A percentile compares a stretch with the other conserved stretches of the same genome.
phyloP scores from a whole-genome alignment of 192 early-diverging fungal species.

The Umbelopsis sp. region DNA sequence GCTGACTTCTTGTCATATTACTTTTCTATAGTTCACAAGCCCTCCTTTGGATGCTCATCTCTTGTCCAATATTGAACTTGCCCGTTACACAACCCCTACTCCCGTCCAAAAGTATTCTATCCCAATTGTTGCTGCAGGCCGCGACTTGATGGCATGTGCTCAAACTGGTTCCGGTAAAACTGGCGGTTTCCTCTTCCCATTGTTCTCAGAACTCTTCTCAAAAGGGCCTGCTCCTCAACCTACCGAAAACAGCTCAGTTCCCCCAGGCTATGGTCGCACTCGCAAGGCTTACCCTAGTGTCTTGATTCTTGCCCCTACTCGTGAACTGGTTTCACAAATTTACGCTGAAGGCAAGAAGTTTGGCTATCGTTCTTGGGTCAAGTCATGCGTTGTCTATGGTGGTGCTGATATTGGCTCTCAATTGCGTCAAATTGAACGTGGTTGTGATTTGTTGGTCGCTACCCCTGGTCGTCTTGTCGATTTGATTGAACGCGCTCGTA shows the following conservation, averaged over 20 bases:
- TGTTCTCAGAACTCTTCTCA: constrained; percentile 89
- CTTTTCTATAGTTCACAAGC: constrained; percentile 42
- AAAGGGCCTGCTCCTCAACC: constrained; percentile 66
- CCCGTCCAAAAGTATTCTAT: constrained; percentile 96
- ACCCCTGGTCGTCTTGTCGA: constrained; percentile 97
- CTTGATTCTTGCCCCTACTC: constrained; percentile 90
- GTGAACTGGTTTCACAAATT: constrained; percentile 96
- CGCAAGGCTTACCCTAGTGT: constrained; percentile 77
- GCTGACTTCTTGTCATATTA: neutral
- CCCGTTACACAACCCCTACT: constrained; percentile 87
- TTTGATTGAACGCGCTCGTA: constrained; percentile 82
- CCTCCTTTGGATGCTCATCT: constrained; percentile 82
- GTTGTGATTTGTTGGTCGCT: constrained; percentile 94
- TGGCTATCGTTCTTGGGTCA: constrained; percentile 91
- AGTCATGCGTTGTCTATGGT: constrained; percentile 93
- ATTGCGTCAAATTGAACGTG: constrained; percentile 86
- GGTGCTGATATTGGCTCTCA: constrained; percentile 92
- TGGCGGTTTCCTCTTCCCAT: constrained; percentile 97
- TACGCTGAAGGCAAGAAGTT: constrained; percentile 89
- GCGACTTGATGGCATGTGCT: constrained; percentile 99
- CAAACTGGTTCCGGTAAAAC: constrained; percentile 97
- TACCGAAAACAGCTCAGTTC: constrained; percentile 34
- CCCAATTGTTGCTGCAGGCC: constrained; percentile 74
- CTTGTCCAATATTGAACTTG: constrained; percentile 86
- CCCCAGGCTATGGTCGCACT: constrained; percentile 59